Conservation (phyloP, 1,139 yeast species). For the Candida sp. region DNA sequence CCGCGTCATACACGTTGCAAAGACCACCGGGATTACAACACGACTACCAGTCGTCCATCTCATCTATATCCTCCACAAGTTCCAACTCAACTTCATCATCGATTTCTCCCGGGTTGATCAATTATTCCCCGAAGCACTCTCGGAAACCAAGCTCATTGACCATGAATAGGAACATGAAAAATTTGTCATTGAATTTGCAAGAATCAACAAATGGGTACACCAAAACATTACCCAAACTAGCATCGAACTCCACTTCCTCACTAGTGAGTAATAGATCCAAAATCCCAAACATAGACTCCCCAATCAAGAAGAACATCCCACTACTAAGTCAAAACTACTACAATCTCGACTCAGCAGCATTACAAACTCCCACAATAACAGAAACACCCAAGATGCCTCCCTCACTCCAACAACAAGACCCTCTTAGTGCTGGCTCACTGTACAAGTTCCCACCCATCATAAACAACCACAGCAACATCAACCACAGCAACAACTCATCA, state of each 20-base stretch:
- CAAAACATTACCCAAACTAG: conserved; percentile 4
- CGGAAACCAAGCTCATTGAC: conserved; percentile 31
- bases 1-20: conserved; percentile 7
- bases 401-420: conserved; percentile 6
- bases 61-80: conserved; percentile 12
- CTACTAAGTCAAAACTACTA: conserved; percentile 2
- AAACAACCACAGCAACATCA: background rate
- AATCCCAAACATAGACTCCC: conserved; percentile 11
- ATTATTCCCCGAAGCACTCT: conserved; percentile 44
- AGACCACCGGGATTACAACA: conserved; percentile 10
- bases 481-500: background rate
- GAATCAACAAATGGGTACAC: conserved; percentile 12
- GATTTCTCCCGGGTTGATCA: conserved; percentile 19
- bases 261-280: conserved; percentile 10
- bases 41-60: conserved; percentile 10
- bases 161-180: conserved; percentile 36
- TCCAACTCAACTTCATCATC: conserved; percentile 7
- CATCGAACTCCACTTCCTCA: conserved; percentile 9
- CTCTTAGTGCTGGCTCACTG: conserved; percentile 6
- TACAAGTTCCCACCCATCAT: conserved; percentile 12
- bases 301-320: conserved; percentile 11
- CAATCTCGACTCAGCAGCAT: conserved; percentile 4
- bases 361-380: conserved; percentile 15
- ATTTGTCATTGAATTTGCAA: conserved; percentile 33
- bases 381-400: conserved; percentile 16